Evolutionary conservation across 768 basidiomycete species (phyloP).

Genomic region (Rhizopogon vinicolor): DNA sequence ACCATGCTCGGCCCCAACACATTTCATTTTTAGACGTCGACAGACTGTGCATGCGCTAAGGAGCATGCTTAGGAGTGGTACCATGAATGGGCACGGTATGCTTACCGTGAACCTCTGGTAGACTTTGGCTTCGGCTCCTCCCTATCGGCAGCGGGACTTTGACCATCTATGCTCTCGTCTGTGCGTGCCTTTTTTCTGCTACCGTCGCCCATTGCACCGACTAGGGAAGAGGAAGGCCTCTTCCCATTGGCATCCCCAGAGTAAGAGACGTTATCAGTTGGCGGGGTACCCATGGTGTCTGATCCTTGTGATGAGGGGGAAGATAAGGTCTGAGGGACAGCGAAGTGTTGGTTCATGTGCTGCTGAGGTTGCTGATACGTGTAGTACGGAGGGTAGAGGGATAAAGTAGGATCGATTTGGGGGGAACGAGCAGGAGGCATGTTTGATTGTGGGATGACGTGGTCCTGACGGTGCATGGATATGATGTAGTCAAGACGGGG

Average conservation of each 20-base stretch:
- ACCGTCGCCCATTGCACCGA: conserved; percentile 31
- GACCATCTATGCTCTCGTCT: conserved; percentile 45
- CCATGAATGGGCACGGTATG: conserved; percentile 2
- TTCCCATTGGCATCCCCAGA: conserved; percentile 59
- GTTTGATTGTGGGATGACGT: conserved; percentile 30
- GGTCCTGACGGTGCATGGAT: conserved; percentile 41
- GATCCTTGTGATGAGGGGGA: conserved; percentile 81
- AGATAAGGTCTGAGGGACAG: conserved; percentile 56
- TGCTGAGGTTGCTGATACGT: conserved; percentile 45
- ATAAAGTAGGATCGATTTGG: conserved; percentile 66
- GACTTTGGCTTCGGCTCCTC: conserved; percentile 76
- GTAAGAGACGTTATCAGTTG: conserved; percentile 53
- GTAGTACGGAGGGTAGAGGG: conserved; percentile 66
- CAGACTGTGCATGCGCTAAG: conserved; percentile 87
- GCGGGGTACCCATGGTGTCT: conserved; percentile 70
- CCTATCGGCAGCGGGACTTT: conserved; percentile 52
- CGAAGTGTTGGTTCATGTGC: conserved; percentile 50
- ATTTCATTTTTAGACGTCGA: conserved; percentile 91
- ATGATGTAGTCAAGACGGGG: conserved; percentile 38
- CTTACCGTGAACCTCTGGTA: conserved; percentile 79
- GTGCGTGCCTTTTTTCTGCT: conserved; percentile 56
- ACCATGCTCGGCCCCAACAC: conserved; percentile 85
- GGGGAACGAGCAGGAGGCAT: conserved; percentile 51
- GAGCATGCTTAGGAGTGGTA: conserved; percentile 9
- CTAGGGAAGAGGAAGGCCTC: conserved; percentile 52